Conservation (phyloP, 2,329 filamentous ascomycete species). For the Ceratocystis cubensis region DNA sequence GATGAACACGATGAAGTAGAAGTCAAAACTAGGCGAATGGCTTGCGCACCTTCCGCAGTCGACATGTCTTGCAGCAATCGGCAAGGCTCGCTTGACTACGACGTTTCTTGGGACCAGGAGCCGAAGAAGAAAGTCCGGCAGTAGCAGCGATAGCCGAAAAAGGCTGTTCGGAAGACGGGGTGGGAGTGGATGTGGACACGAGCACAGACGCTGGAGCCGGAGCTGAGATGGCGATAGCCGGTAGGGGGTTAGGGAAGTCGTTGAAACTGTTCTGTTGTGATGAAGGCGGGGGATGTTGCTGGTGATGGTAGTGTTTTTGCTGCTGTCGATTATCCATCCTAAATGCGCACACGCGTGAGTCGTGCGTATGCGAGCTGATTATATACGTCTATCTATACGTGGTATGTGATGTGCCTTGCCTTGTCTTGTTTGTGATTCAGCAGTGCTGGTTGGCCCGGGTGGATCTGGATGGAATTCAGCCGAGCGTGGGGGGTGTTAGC, state of each 20-base stretch:
- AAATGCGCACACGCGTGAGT: neutral
- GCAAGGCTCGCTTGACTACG: constrained; percentile 25
- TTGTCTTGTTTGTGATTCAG: no score
- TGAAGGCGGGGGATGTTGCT: neutral
- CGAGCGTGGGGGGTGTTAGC: constrained; percentile 2
- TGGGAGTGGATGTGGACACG: neutral
- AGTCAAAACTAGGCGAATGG: neutral
- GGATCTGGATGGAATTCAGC: neutral
- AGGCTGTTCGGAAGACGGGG: constrained; percentile 14
- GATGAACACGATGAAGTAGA: neutral
- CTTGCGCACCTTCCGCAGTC: constrained; percentile 30
- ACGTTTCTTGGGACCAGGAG: constrained; percentile 27
- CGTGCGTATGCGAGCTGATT: neutral
- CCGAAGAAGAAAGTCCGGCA: constrained; percentile 15
- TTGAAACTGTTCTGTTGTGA: constrained; percentile 14
- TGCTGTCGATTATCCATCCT: neutral
- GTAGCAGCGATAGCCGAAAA: no score
- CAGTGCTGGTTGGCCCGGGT: no score
- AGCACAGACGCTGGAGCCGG: neutral
- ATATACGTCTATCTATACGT: no score
- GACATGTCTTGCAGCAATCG: constrained; percentile 31
- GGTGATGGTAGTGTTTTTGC: neutral
- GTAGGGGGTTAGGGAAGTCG: constrained; percentile 12
- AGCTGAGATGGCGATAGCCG: constrained; percentile 7
- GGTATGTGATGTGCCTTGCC: no score